Evolutionary conservation across 805 yeast genomes (phyloP).

Genomic region (Lipomyces mesembrius): DNA sequence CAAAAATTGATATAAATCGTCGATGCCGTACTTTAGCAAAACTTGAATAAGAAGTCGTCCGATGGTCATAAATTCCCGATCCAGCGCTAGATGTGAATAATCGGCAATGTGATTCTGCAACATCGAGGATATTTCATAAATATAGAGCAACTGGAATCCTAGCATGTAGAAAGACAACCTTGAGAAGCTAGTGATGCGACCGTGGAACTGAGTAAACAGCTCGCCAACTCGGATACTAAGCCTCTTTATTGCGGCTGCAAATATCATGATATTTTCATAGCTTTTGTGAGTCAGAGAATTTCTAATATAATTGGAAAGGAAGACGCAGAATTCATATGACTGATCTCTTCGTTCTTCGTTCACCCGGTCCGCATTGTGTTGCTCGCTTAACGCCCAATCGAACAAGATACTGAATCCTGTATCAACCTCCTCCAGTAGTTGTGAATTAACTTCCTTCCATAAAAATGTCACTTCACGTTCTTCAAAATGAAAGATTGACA

Average conservation of each 20-base stretch:
- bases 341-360: conserved; percentile 13
- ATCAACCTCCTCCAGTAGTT: conserved; percentile 24
- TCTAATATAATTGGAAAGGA: conserved; percentile 22
- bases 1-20: conserved; percentile 30
- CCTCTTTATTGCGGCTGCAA: conserved; percentile 23
- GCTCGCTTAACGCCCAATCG: conserved; percentile 32
- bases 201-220: conserved; percentile 33
- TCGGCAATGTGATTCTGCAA: conserved; percentile 17
- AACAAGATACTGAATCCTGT: conserved; percentile 11
- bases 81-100: conserved; percentile 22
- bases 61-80: conserved; percentile 23
- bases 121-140: conserved; percentile 27
- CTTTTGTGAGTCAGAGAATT: conserved; percentile 11
- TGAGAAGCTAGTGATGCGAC: conserved; percentile 19
- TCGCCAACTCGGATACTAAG: conserved; percentile 24
- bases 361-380: conserved; percentile 17
- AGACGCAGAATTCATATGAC: conserved; percentile 26
- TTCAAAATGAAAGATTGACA: conserved; percentile 5
- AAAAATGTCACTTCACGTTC: conserved; percentile 8
- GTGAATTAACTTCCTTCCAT: conserved; percentile 15
- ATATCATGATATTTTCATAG: conserved; percentile 14
- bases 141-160: conserved; percentile 28
- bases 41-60: conserved; percentile 28
- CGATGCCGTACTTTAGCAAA: conserved; percentile 27
- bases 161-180: conserved; percentile 29